Conservation (phyloP, 163 green algal species). For the Chlorella variabilis region DNA sequence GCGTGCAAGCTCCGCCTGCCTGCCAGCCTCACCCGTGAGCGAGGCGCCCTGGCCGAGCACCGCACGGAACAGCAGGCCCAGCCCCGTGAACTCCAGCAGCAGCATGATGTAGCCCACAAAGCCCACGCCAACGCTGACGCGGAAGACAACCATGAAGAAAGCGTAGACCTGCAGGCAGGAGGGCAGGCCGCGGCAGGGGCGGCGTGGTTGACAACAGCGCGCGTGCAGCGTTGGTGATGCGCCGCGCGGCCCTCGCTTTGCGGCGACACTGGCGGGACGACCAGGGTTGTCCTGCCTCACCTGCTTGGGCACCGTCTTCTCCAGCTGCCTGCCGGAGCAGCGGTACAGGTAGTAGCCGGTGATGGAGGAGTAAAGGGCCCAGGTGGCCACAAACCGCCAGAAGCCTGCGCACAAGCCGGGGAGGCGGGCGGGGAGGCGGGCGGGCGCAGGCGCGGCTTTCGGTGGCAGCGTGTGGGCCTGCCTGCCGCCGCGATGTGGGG, state of each 20-base stretch:
- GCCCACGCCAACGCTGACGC: constrained; percentile 63
- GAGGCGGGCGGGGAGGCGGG: background rate
- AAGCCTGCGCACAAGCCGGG: constrained; percentile 42
- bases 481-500: too few relatives aligned
- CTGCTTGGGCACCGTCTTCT: constrained; percentile 59
- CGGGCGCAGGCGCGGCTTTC: background rate
- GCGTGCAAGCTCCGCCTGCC: background rate
- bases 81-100: constrained; percentile 71
- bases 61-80: constrained; percentile 59
- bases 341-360: constrained; percentile 72
- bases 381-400: constrained; percentile 68
- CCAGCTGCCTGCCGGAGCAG: constrained; percentile 62
- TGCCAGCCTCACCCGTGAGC: background rate
- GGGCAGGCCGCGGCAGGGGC: background rate
- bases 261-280: background rate
- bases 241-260: too few relatives aligned
- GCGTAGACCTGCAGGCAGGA: constrained; percentile 68
- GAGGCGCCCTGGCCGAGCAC: constrained; percentile 39
- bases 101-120: constrained; percentile 77
- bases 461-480: background rate
- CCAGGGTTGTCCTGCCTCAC: background rate
- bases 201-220: too few relatives aligned
- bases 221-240: too few relatives aligned
- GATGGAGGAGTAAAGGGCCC: constrained; percentile 65
- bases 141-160: constrained; percentile 80